phyloP scores from a whole-genome alignment of 2,329 filamentous ascomycete species.

The Colletotrichum magnum region DNA sequence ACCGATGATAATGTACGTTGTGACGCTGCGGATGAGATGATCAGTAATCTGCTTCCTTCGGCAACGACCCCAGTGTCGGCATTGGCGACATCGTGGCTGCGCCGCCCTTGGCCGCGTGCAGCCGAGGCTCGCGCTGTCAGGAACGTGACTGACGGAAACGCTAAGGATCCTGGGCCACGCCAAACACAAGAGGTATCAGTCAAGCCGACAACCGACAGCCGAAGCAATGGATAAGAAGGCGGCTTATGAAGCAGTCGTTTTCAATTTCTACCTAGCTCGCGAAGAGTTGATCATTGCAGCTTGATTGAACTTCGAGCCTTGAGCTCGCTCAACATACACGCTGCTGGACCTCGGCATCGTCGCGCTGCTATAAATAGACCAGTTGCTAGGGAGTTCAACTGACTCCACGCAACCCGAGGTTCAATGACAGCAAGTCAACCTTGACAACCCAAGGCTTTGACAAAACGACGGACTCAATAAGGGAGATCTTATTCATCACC shows the following conservation, averaged over 20 bases:
- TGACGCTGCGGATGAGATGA: not conserved
- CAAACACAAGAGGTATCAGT: too few relatives aligned
- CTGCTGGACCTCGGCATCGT: not conserved
- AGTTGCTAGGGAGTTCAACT: not conserved
- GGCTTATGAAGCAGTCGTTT: too few relatives aligned
- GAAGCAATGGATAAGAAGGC: too few relatives aligned
- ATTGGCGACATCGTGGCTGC: not conserved
- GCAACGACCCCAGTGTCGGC: not conserved
- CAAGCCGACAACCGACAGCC: too few relatives aligned
- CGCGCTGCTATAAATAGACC: not conserved
- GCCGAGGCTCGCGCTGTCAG: slow-evolving; percentile 27
- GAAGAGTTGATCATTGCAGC: too few relatives aligned
- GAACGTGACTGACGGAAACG: slow-evolving; percentile 20
- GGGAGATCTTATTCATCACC: too few relatives aligned
- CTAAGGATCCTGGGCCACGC: not conserved
- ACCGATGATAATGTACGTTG: not conserved
- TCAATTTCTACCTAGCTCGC: too few relatives aligned
- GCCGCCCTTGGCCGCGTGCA: not conserved
- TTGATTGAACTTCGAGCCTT: too few relatives aligned
- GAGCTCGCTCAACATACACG: too few relatives aligned
- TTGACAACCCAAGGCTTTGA: not conserved
- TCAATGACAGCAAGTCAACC: not conserved
- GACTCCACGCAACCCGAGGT: not conserved
- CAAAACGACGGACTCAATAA: too few relatives aligned
- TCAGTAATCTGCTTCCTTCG: slow-evolving; percentile 20